Percentiles rank a stretch among this genome's conserved stretches.
Conservation (phyloP, 805 yeast genomes). For the Wickerhamiella sergipiensis region DNA sequence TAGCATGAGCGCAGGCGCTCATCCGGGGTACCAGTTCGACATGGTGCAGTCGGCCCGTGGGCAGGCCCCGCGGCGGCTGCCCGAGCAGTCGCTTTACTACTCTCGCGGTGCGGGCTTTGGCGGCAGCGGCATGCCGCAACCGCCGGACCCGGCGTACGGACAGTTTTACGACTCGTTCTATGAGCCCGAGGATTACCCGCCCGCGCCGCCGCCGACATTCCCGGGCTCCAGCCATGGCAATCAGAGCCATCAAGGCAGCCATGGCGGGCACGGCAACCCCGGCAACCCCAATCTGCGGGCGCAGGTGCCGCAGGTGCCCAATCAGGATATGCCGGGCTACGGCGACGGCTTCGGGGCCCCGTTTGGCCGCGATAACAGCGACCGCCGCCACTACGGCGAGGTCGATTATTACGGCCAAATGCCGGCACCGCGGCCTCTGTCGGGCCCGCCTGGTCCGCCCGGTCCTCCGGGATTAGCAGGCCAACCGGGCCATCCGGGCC, state of each 20-base stretch:
- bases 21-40: neutral
- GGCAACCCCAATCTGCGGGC: too few relatives aligned
- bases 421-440: neutral
- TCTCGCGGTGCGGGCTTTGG: neutral
- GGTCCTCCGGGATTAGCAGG: too few relatives aligned
- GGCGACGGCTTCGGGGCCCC: neutral
- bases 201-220: neutral
- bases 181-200: neutral
- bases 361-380: neutral
- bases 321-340: neutral
- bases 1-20: neutral
- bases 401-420: neutral
- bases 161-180: neutral
- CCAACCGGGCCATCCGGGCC: too few relatives aligned
- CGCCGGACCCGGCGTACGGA: neutral
- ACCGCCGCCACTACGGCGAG: neutral
- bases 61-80: neutral
- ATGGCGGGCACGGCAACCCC: too few relatives aligned
- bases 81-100: neutral
- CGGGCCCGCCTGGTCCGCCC: neutral
- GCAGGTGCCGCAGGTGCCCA: too few relatives aligned
- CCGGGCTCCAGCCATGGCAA: neutral
- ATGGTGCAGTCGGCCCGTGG: neutral
- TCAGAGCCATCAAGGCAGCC: too few relatives aligned
- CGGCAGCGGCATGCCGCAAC: neutral